These are phyloP conservation scores for Gardenia jasminoides DNA, from an alignment of 257 asterid species.

Conservation along the genomic window DNA sequence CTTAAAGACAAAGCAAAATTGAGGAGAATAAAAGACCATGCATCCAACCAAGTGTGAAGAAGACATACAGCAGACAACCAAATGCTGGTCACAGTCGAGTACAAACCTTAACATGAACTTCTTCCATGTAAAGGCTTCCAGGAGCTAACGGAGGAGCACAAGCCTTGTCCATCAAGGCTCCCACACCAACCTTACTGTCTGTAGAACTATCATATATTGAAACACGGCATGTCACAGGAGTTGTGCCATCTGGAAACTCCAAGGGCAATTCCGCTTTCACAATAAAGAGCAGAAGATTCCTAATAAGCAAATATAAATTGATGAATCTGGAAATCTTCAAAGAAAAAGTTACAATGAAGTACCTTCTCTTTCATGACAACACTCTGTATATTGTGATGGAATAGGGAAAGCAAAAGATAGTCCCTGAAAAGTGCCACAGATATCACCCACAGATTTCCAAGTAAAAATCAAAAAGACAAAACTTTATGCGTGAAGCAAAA, in stretches of 20 bases:
- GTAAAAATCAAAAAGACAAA: neutral
- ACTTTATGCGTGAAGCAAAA: neutral
- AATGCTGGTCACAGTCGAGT: neutral
- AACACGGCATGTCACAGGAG: slow-evolving; percentile 84
- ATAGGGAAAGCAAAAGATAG: slow-evolving; percentile 82
- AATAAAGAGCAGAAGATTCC: slow-evolving; percentile 7
- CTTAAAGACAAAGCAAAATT: neutral
- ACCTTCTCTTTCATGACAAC: slow-evolving; percentile 58
- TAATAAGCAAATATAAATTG: slow-evolving; percentile 13
- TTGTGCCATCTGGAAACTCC: slow-evolving; percentile 89
- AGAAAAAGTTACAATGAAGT: slow-evolving; percentile 1
- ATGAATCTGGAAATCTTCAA: slow-evolving; percentile 5
- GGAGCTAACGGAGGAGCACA: slow-evolving; percentile 67
- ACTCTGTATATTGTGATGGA: slow-evolving; percentile 69
- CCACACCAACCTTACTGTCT: slow-evolving; percentile 72
- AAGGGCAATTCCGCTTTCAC: slow-evolving; percentile 69
- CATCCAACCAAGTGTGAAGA: neutral
- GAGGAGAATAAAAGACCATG: neutral
- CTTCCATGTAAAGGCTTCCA: slow-evolving; percentile 89
- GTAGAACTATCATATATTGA: slow-evolving; percentile 64
- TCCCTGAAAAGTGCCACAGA: slow-evolving; percentile 52
- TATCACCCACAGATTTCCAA: slow-evolving; percentile 11
- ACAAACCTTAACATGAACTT: slow-evolving; percentile 71
- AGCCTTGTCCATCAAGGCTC: slow-evolving; percentile 68
- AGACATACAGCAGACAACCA: neutral